Percentiles rank a stretch among this genome's conserved stretches.
Evolutionary conservation across 2,329 filamentous ascomycete genomes (phyloP).

Genomic region (Pseudogymnoascus sp.): DNA sequence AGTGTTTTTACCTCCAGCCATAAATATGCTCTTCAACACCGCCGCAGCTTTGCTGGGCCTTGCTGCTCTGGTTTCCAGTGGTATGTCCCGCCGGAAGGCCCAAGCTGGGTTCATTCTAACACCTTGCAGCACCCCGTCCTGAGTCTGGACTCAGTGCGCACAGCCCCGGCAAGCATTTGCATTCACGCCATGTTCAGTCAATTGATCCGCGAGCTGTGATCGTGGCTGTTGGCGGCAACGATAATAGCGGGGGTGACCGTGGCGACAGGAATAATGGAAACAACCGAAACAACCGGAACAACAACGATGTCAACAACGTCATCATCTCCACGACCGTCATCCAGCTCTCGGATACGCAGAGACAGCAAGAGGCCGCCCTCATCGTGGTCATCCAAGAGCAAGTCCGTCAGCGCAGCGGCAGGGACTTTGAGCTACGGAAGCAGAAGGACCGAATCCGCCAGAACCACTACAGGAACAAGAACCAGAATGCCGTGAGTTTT

Average conservation of each 20-base stretch:
- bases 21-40: neutral
- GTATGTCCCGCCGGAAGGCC: conserved; percentile 14
- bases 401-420: conserved; percentile 5
- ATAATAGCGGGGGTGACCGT: conserved; percentile 8
- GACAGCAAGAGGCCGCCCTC: conserved; percentile 14
- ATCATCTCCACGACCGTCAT: neutral
- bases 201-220: conserved; percentile 15
- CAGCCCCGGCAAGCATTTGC: conserved; percentile 12
- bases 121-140: conserved; percentile 17
- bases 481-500: conserved; percentile 21
- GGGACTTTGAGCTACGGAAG: conserved; percentile 13
- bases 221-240: conserved; percentile 9
- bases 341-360: conserved; percentile 1
- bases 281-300: conserved; percentile 4
- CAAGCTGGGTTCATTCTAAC: conserved; percentile 11
- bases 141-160: conserved; percentile 14
- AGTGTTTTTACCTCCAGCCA: neutral
- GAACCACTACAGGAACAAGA: conserved; percentile 23
- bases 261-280: neutral
- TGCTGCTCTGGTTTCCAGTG: conserved; percentile 18
- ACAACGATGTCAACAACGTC: neutral
- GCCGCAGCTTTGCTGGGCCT: conserved; percentile 18
- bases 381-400: conserved; percentile 14
- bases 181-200: conserved; percentile 18
- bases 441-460: conserved; percentile 23